phyloP scores from a whole-genome alignment of 257 asterid genomes.

The Misopates orontium region DNA sequence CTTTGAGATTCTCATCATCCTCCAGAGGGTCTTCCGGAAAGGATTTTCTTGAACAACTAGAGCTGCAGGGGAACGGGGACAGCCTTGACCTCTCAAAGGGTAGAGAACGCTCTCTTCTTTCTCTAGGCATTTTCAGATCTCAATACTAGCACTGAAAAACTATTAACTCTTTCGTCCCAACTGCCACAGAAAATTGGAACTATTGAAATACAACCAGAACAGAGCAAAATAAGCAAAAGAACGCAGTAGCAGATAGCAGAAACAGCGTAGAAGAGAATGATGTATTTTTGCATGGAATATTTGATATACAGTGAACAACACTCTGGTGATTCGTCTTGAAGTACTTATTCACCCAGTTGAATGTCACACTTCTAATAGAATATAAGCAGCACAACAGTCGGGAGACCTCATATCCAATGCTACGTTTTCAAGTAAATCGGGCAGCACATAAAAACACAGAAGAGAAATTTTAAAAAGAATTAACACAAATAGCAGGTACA shows the following conservation, averaged over 20 bases:
- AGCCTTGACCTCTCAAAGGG: conserved; percentile 67
- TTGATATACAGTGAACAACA: neutral
- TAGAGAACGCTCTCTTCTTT: conserved; percentile 67
- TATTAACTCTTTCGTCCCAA: conserved; percentile 11
- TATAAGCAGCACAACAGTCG: neutral
- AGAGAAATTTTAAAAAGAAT: too few relatives aligned
- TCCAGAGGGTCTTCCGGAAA: conserved; percentile 54
- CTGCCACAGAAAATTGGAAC: conserved; percentile 16
- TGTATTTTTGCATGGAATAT: neutral
- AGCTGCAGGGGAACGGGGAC: conserved; percentile 59
- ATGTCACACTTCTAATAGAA: neutral
- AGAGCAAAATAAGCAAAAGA: conserved; percentile 9
- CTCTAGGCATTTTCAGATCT: conserved; percentile 60
- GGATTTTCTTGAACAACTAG: conserved; percentile 46
- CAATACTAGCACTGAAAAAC: conserved; percentile 13
- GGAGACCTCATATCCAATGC: too few relatives aligned
- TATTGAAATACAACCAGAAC: conserved; percentile 17
- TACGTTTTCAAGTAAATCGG: too few relatives aligned
- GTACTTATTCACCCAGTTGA: too few relatives aligned
- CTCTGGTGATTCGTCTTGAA: neutral
- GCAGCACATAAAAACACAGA: too few relatives aligned
- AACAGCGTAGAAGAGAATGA: neutral
- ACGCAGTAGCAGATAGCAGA: neutral
- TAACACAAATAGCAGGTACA: too few relatives aligned
- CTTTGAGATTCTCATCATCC: conserved; percentile 49